Evolutionary conservation across 805 yeast species (phyloP), one percentile per base, ranked within the genome.

Genomic region (Barnettozyma sucrosica): DNA sequence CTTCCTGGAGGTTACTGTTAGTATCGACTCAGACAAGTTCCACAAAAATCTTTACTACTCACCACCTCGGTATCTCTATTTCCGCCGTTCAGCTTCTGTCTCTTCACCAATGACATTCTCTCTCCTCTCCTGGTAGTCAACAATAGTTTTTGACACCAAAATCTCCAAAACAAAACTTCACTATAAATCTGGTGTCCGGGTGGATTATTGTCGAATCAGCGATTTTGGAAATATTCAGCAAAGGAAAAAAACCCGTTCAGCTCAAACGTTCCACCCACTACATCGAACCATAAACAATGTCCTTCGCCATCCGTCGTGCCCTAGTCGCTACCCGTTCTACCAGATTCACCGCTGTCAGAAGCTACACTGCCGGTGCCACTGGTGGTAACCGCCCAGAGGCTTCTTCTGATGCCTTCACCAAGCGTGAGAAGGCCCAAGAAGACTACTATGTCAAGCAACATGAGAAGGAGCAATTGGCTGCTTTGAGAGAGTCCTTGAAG

Each of bases 351-450:
- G 49, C 50, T 32, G 50, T 50, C 52, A 64, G 73, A 59, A 43
- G 56, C 45, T 65, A 67, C 59, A 54, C 79, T 48, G 88, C 76
- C 57, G 85, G 85, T 47, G 73, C 82, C 55, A 73, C 82, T 44
- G 85, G 85, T 53, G 68, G 81, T 37, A 72, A 77, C 51, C 77
- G 85, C 60, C 66, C 76, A 43, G 75, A 69, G 43, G 77, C 75
- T 45, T 66, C 74, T 44, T 70, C 73, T 41, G 87, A 83, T 60
- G 71, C 83, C 51, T 84, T 85, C 71, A 72, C 78, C 59, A 88
- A 89, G 67, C 89, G 95, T 67, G 99, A 93, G 76, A 84, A 79
- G 71, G 96, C 96, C 54, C 83, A 82, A 65, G 99, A 92, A 74
- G 89, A 85, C 66, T 75, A 73, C 61, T 90, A 81, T 74, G 75